Percentiles rank a stretch among this genome's conserved stretches.
phyloP scores from a whole-genome alignment of 352 stramenopile genomes.

The Phytophthora vignae region DNA sequence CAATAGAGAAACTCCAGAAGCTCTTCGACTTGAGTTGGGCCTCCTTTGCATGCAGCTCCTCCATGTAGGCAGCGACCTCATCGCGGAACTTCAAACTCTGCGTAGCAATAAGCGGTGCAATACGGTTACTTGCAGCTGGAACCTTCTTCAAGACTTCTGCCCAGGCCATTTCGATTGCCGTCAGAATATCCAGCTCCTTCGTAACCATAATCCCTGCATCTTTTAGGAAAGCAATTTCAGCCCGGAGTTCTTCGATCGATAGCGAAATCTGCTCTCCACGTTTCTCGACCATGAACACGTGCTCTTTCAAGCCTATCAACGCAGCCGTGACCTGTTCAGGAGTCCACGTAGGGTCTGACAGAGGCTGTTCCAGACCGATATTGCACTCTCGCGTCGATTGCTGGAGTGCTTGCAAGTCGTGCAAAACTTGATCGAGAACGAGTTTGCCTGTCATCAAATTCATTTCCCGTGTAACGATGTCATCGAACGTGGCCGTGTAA shows the following conservation, averaged over 20 bases:
- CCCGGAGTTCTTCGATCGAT: conserved; percentile 73
- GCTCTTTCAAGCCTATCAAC: conserved; percentile 77
- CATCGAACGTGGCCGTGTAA: conserved; percentile 84
- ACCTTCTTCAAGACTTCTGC: conserved; percentile 71
- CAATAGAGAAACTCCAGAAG: conserved; percentile 73
- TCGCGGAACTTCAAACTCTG: conserved; percentile 71
- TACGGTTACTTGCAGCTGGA: conserved; percentile 65
- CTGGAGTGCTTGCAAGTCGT: conserved; percentile 72
- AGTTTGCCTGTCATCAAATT: conserved; percentile 87
- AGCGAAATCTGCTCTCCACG: conserved; percentile 67
- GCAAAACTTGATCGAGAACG: conserved; percentile 71
- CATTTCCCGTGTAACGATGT: conserved; percentile 81
- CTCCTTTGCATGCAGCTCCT: conserved; percentile 73
- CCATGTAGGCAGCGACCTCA: conserved; percentile 88
- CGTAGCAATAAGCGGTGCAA: conserved; percentile 66
- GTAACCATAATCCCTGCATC: conserved; percentile 62
- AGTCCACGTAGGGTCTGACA: conserved; percentile 65
- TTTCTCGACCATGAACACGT: conserved; percentile 84
- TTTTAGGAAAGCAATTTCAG: conserved; percentile 70
- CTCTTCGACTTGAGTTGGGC: conserved; percentile 53
- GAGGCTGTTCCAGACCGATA: conserved; percentile 72
- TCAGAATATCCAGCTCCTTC: conserved; percentile 66
- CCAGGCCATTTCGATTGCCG: conserved; percentile 65
- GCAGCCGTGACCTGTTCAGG: conserved; percentile 68
- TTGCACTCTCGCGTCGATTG: conserved; percentile 75